phyloP scores from a whole-genome alignment of 345 rosid species.

The Leavenworthia alabamica region DNA sequence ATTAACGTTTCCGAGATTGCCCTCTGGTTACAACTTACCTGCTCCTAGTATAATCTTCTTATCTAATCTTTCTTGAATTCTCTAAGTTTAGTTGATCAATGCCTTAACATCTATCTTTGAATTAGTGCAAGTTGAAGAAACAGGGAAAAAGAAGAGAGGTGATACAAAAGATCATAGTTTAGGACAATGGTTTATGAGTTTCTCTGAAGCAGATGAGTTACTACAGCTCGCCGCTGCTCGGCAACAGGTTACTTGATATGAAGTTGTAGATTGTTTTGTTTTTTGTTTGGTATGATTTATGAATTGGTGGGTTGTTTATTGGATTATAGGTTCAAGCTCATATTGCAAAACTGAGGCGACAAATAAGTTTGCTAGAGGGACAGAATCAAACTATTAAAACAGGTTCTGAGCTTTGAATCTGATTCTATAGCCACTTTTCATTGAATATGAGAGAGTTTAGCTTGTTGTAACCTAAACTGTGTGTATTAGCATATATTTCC shows the following conservation, averaged over 20 bases:
- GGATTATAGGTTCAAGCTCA: constrained; percentile 69
- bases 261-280: neutral
- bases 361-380: constrained; percentile 59
- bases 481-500: neutral
- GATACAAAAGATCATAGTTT: constrained; percentile 59
- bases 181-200: constrained; percentile 51
- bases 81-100: neutral
- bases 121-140: constrained; percentile 41
- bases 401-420: constrained; percentile 45
- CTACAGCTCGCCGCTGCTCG: constrained; percentile 64
- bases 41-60: constrained; percentile 41
- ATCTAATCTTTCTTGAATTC: neutral
- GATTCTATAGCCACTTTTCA: constrained; percentile 5
- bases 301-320: neutral
- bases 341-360: constrained; percentile 59
- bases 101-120: too few relatives aligned
- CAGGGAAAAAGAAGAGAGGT: constrained; percentile 43
- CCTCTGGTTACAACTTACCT: constrained; percentile 50
- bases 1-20: constrained; percentile 52
- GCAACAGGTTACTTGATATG: constrained; percentile 38
- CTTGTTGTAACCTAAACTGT: neutral
- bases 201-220: constrained; percentile 72
- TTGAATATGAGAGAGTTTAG: constrained; percentile 4
- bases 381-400: constrained; percentile 57
- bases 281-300: constrained; percentile 9